Base-by-base conservation (phyloP, 768 basidiomycete genomes). In the Cystofilobasidium ferigula region DNA sequence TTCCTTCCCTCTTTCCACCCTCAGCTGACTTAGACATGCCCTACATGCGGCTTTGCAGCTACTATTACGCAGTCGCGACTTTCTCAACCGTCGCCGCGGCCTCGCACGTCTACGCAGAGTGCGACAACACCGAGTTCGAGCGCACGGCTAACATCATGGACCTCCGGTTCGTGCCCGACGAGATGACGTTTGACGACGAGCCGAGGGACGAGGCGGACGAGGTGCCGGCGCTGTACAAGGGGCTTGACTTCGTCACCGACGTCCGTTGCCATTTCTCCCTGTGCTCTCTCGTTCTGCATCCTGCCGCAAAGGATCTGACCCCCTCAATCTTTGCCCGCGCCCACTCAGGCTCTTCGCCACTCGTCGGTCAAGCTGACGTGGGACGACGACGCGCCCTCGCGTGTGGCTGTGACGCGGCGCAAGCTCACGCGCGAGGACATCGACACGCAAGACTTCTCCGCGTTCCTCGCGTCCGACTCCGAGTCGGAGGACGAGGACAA, bases 331-430 rank as follows among this genome's bases (percentile, higher is more conserved):
- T 54, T 7, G 53, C 28, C 20, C 13, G n/a, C 30, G 45, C 22
- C 13, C 26, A 22, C 34, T 8, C 69, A 97, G 92, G 94, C 94
- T 13, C 83, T 99, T 7, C 87, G 94, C 7, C 93, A 98, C 74
- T 99, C 95, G 18, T 95, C 91, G 79, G 94, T 98, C 67, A 95
- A 89, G 73, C 82, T 98, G 36, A 95, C 93, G 6, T 99, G 95
- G 95, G 95, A 99, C 70, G 89, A 92, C 62, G 95, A 98, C 75
- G 93, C 98, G 70, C 86, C 88, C 0, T 87, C 92, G 72, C 86
- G 94, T 45, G 82, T 81, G 64, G 84, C 84, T 51, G 71, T 92
- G 57, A 89, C 92, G 1, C 84, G 91, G 54, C 86, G 91, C 26
- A 79, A 80, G 0, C 78, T 95, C 47, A 83, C 88, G 0, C 81